Percentiles rank a stretch among this genome's conserved stretches.
These are phyloP conservation scores for Murraya paniculata DNA, from an alignment of 345 rosid genomes.

Conservation along the genomic window DNA sequence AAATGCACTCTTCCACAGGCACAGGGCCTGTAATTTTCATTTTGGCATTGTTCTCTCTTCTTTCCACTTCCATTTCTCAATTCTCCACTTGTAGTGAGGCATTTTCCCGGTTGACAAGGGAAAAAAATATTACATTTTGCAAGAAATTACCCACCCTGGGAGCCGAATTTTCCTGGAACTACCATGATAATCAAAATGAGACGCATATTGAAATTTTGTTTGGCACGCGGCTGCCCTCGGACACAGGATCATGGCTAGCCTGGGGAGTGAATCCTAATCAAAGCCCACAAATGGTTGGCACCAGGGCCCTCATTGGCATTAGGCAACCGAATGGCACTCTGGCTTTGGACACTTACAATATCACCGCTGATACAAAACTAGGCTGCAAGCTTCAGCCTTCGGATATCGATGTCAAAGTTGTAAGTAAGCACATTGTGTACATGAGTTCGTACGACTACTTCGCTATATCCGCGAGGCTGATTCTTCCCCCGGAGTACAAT, in stretches of 20 bases:
- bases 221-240: conserved; percentile 15
- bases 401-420: conserved; percentile 9
- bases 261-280: conserved; percentile 56
- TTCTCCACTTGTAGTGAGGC: conserved; percentile 3
- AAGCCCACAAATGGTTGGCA: conserved; percentile 47
- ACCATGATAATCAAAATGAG: background rate
- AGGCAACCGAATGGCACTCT: conserved; percentile 10
- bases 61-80: background rate
- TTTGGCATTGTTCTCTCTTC: conserved; percentile 3
- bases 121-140: conserved; percentile 6
- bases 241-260: conserved; percentile 41
- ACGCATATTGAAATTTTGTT: conserved; percentile 26
- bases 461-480: conserved; percentile 20
- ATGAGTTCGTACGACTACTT: background rate
- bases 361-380: conserved; percentile 30
- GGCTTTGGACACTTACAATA: conserved; percentile 25
- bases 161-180: conserved; percentile 36
- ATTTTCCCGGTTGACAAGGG: background rate
- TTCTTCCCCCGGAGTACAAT: conserved; percentile 33
- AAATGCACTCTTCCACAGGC: background rate
- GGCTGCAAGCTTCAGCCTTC: conserved; percentile 41
- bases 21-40: background rate
- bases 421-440: background rate
- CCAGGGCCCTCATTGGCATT: conserved; percentile 49
- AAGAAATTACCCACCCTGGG: conserved; percentile 31